A percentile compares a stretch with the other conserved stretches of the same genome.
Conservation (phyloP, 805 yeast species). For the Zygosaccharomyces gambellarensis region DNA sequence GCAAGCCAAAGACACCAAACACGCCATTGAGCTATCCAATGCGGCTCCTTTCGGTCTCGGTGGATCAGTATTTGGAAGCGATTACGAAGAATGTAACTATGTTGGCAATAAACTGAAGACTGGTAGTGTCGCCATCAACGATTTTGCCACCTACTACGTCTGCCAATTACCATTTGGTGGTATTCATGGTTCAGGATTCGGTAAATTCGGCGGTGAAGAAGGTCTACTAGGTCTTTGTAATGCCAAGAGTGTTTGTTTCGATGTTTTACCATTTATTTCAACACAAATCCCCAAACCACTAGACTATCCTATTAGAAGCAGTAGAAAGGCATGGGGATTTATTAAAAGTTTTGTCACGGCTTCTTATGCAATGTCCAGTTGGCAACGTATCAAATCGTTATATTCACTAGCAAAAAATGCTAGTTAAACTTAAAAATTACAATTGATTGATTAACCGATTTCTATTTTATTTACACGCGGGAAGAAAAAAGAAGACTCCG, state of each 20-base stretch:
- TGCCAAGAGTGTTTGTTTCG: conserved; percentile 83
- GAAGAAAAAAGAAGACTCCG: neutral
- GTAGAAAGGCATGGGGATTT: conserved; percentile 82
- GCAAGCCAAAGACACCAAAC: conserved; percentile 59
- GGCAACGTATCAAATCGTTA: conserved; percentile 60
- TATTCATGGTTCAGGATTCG: conserved; percentile 86
- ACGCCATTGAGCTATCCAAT: conserved; percentile 76
- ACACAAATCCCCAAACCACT: conserved; percentile 82
- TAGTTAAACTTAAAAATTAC: conserved; percentile 5
- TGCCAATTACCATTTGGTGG: conserved; percentile 99
- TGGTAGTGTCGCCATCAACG: conserved; percentile 96
- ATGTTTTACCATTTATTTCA: conserved; percentile 69
- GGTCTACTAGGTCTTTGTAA: conserved; percentile 87
- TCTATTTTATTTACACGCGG: neutral
- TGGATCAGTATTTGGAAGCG: conserved; percentile 77
- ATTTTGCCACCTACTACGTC: conserved; percentile 92
- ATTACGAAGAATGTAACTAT: conserved; percentile 50
- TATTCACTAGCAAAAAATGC: conserved; percentile 48
- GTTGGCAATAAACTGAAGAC: conserved; percentile 63
- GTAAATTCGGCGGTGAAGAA: conserved; percentile 97
- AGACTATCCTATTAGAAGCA: conserved; percentile 85
- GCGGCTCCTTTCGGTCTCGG: conserved; percentile 87
- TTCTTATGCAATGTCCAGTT: conserved; percentile 70
- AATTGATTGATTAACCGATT: neutral
- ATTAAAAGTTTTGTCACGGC: conserved; percentile 76